Percentiles rank a stretch among this genome's conserved stretches.
Evolutionary conservation across 192 early-diverging fungal species (phyloP).

Genomic region (Physocladia obscura): DNA sequence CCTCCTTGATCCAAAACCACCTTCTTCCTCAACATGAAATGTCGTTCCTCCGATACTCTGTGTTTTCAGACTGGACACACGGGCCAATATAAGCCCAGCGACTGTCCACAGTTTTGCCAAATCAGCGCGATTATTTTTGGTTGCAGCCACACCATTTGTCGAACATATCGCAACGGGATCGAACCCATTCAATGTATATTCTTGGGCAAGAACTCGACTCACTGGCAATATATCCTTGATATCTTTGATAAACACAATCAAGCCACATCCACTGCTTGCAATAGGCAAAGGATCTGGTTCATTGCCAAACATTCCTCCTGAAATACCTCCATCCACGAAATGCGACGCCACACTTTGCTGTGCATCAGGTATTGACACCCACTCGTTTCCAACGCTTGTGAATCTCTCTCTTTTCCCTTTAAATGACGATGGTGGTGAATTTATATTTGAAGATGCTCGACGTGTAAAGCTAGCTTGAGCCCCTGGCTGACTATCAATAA

Average conservation of each 20-base stretch:
- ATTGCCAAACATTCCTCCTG: too few species aligned
- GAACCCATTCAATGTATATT: conserved; percentile 6
- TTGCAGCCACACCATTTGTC: conserved; percentile 3
- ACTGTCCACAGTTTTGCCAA: conserved; percentile 28
- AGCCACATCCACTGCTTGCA: not conserved
- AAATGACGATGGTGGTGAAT: too few species aligned
- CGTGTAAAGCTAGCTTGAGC: too few species aligned
- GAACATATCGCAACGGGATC: conserved; percentile 24
- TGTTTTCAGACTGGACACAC: not conserved
- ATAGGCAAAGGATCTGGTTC: too few species aligned
- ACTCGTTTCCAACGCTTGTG: too few species aligned
- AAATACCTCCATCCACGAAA: too few species aligned
- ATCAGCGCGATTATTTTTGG: conserved; percentile 1
- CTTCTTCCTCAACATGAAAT: not conserved
- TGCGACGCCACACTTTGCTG: too few species aligned
- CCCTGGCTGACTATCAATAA: too few species aligned
- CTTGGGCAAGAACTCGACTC: conserved; percentile 8
- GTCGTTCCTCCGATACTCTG: not conserved
- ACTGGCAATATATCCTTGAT: conserved; percentile 13
- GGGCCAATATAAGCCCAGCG: conserved; percentile 11
- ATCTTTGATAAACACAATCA: conserved; percentile 15
- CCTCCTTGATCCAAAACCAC: conserved; percentile 11
- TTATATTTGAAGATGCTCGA: too few species aligned
- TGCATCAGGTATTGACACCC: too few species aligned
- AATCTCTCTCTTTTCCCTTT: too few species aligned